Evolutionary conservation across 768 basidiomycete genomes (phyloP), one percentile per base, ranked within the genome.

Genomic region (Podaxis carcinomalis): DNA sequence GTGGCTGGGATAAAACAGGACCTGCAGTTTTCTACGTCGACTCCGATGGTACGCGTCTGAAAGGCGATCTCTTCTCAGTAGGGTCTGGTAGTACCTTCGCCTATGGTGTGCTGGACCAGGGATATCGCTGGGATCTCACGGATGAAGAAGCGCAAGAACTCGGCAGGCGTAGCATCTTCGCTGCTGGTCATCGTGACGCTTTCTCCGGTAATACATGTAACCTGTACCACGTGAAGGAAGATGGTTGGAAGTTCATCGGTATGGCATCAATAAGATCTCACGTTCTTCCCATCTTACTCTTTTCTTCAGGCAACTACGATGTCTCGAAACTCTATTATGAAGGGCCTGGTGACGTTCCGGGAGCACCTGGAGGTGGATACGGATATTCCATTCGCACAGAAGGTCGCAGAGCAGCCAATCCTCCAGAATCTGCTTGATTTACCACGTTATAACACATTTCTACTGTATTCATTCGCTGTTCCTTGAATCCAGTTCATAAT

Each of bases 1-100:
- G 95, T 68, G 97, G 97, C 27, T 98, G 95, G 95, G 97, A 99
- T 77, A 98, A 98, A 80, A 98, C 95, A 87, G 97, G 95, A 0
- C 95, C 95, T 19, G 86, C 93, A 21, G 80, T 99, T 27, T 98
- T 95, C 78, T 98, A 98, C 72, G 97, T 99, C 55, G 97, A 99
- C 74, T 95, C 92, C 4, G 97, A 98, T 67, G 97, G 97, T 47
- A 90, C 93, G 5, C 89, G 97, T 32, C 80, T 98, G 52, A 96
- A 95, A 72, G 97, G 97, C 54, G 88, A 99, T 73, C 74, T 98
- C n/a, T 99, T 99, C 80, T 97, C 95, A 4, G 97, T 99, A 37
- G 97, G 97, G 28, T 98, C 96, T 3, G 97, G 97, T 68, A 93
- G 92, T 72, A 98, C 97, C 5, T 97, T 95, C 67, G 97, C 97